These are phyloP conservation scores for Dacryopinax primogenitus DNA, from an alignment of 768 basidiomycete species.

Conservation along the genomic window DNA sequence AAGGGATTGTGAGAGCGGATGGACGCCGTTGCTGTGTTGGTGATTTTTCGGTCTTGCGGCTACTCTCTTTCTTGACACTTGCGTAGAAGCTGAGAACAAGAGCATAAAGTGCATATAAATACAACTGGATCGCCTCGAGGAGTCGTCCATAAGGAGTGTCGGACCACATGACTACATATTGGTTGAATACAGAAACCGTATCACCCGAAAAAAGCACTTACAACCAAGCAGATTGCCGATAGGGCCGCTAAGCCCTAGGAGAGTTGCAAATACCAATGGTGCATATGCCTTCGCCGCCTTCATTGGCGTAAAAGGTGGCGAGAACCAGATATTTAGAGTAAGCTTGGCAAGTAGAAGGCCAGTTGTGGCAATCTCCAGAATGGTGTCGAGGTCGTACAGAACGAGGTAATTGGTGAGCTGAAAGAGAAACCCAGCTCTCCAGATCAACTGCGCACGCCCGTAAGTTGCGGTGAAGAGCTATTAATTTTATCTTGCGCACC, in stretches of 20 bases:
- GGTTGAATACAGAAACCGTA: slow-evolving; percentile 10
- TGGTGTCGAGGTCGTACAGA: slow-evolving; percentile 46
- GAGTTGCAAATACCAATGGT: slow-evolving; percentile 40
- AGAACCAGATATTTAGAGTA: slow-evolving; percentile 38
- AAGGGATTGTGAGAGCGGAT: background rate
- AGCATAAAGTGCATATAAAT: slow-evolving; percentile 45
- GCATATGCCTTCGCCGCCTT: slow-evolving; percentile 36
- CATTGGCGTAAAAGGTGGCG: slow-evolving; percentile 32
- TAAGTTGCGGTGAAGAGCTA: slow-evolving; percentile 16
- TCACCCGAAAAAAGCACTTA: slow-evolving; percentile 29
- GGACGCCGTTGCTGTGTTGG: background rate
- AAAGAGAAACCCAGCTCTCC: background rate
- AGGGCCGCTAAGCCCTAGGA: slow-evolving; percentile 41
- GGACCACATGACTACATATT: slow-evolving; percentile 46
- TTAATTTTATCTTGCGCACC: slow-evolving; percentile 49
- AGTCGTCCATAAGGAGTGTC: slow-evolving; percentile 60
- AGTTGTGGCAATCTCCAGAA: slow-evolving; percentile 46
- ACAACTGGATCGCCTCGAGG: slow-evolving; percentile 45
- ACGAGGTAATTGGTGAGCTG: slow-evolving; percentile 30
- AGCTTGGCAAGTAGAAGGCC: slow-evolving; percentile 51
- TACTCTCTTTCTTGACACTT: background rate
- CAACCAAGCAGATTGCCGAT: slow-evolving; percentile 45
- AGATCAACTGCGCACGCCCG: background rate
- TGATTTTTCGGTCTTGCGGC: background rate
- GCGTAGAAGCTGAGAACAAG: slow-evolving; percentile 37